Percentiles rank a stretch among this genome's conserved stretches.
phyloP scores from a whole-genome alignment of 2,329 filamentous ascomycete genomes.

The Paramyrothecium sp. region DNA sequence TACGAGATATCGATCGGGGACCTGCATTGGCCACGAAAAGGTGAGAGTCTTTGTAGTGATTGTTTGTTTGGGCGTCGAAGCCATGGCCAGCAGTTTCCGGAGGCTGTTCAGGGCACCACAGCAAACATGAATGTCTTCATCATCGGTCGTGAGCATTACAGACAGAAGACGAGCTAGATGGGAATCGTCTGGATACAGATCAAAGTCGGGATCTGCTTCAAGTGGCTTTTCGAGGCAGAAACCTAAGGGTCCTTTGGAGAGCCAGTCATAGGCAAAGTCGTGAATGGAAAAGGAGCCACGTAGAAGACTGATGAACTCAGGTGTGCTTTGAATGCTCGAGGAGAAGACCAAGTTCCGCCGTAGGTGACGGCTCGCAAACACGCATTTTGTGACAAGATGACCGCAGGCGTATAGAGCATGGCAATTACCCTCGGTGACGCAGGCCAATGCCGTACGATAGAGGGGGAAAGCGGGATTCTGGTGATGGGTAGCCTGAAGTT shows the following conservation, averaged over 20 bases:
- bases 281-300: background rate
- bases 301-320: background rate
- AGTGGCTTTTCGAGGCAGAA: background rate
- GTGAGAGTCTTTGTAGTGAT: background rate
- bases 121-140: background rate
- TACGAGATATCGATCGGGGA: background rate
- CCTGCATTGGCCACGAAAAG: background rate
- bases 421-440: background rate
- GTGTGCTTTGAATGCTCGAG: background rate
- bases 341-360: background rate
- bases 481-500: background rate
- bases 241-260: background rate
- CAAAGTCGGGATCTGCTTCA: background rate
- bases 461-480: background rate
- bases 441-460: background rate
- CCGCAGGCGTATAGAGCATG: background rate
- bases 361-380: background rate
- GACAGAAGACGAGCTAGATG: background rate
- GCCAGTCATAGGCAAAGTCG: background rate
- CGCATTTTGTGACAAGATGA: background rate
- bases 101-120: background rate
- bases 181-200: background rate
- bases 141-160: background rate
- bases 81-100: background rate
- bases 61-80: background rate